These are phyloP conservation scores for Colletotrichum sp. DNA, from an alignment of 2,329 filamentous ascomycete genomes.

Conservation along the genomic window DNA sequence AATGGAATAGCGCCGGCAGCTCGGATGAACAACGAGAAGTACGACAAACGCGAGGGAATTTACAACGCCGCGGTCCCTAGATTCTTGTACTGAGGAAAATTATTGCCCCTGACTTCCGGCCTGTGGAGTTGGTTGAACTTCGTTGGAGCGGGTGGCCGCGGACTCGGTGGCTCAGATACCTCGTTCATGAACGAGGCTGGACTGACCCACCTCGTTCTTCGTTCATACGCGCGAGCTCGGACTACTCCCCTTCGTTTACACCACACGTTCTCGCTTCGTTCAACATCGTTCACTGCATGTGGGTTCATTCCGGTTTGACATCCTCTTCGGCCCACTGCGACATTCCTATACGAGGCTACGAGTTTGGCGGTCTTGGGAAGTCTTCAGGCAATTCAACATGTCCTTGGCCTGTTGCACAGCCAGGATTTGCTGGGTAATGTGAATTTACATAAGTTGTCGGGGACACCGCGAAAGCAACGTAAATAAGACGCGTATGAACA, in stretches of 20 bases:
- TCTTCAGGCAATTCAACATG: background rate
- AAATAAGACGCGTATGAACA: background rate
- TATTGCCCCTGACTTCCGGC: background rate
- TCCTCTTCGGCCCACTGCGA: background rate
- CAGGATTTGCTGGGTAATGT: background rate
- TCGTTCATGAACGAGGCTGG: background rate
- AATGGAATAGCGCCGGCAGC: background rate
- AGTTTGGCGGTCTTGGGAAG: background rate
- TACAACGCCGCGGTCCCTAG: background rate
- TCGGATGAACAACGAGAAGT: background rate
- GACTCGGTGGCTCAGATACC: background rate
- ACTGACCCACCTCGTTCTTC: background rate
- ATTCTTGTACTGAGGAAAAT: background rate
- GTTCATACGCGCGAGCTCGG: background rate
- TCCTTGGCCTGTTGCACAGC: background rate
- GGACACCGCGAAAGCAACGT: background rate
- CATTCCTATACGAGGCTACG: background rate
- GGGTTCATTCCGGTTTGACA: background rate
- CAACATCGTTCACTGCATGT: background rate
- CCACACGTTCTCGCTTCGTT: background rate
- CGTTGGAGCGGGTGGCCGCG: background rate
- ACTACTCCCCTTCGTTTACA: background rate
- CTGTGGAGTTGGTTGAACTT: background rate
- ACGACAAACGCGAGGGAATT: background rate
- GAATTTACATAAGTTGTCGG: background rate